Base-by-base conservation (phyloP, 2,329 filamentous ascomycete species). In the Knufia fluminis region DNA sequence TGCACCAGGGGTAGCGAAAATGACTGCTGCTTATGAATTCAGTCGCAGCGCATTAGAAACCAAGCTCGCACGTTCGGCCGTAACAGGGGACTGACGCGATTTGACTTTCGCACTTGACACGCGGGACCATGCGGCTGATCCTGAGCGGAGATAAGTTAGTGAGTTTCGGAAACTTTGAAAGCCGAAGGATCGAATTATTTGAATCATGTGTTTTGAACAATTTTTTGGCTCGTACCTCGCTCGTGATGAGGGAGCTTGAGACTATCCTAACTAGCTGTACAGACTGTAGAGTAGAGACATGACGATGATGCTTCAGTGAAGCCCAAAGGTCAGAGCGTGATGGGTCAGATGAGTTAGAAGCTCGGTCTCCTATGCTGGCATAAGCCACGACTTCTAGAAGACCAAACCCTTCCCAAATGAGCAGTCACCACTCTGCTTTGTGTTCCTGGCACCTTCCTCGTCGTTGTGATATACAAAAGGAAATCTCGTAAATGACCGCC, bases 341-440 rank as follows among this genome's bases (percentile, higher is more conserved):
- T 46, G 44, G 44, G 44, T 38, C 44, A 46, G 31, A 46, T 32
- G 33, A 38, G 19, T 28, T 16, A 4, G 19, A 16, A 38, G 19
- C 19, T 45, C 8, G 24, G 6, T 36, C 3, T 38, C 16, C 33
- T 32, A 46, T 36, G 44, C 44, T 46, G 44, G 44, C 23, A 19
- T 14, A 36, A 16, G 44, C 44, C 44, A 46, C 44, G 44, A 46
- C 44, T 46, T 22, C 44, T 46, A 32, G 20, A 23, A 38, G 4
- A 3, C 33, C 44, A 36, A 23, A 22, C n/a, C 19, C 4, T 23
- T 33, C 17, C 31, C 44, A 46, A 46, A 35, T 46, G 44, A 46
- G 44, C 44, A 46, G 10, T 9, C 31, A 46, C 23, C n/a, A 9
- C 24, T 38, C 20, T 44, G 16, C 24, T 6, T 16, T 28, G 33